Conservation (phyloP, 2,329 filamentous ascomycete species). For the Fusarium siculi region DNA sequence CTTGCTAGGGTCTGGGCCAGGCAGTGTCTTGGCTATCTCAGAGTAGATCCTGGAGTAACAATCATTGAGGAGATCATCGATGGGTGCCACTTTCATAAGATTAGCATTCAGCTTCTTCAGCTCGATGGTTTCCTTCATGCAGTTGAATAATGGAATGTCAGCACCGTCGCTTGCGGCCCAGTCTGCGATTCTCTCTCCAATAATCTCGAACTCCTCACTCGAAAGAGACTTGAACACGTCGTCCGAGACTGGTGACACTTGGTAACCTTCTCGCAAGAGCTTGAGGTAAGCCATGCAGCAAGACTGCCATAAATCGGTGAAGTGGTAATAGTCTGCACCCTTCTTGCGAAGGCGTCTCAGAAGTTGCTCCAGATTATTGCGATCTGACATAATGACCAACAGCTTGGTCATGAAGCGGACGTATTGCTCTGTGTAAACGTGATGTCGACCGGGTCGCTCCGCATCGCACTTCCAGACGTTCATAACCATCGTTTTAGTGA, state of each 20-base stretch:
- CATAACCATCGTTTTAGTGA: constrained; percentile 94
- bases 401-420: constrained; percentile 83
- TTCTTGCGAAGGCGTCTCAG: constrained; percentile 84
- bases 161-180: constrained; percentile 59
- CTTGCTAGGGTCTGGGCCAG: constrained; percentile 59
- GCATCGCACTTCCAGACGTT: constrained; percentile 96
- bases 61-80: constrained; percentile 95
- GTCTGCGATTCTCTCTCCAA: constrained; percentile 64
- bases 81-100: constrained; percentile 83
- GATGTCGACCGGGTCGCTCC: constrained; percentile 84
- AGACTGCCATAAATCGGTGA: constrained; percentile 68
- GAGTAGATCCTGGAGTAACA: constrained; percentile 83
- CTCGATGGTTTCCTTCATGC: constrained; percentile 68
- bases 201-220: constrained; percentile 67
- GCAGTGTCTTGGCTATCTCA: constrained; percentile 70
- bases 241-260: constrained; percentile 59
- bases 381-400: constrained; percentile 79
- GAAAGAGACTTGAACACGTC: constrained; percentile 66
- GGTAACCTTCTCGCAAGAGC: constrained; percentile 61
- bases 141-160: constrained; percentile 58
- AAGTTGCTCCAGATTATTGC: constrained; percentile 79
- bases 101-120: constrained; percentile 81
- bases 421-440: constrained; percentile 91
- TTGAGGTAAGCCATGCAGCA: constrained; percentile 65
- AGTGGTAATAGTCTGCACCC: constrained; percentile 77